These are phyloP conservation scores for Scytalidium sp. DNA, from an alignment of 2,329 filamentous ascomycete species.

Conservation along the genomic window DNA sequence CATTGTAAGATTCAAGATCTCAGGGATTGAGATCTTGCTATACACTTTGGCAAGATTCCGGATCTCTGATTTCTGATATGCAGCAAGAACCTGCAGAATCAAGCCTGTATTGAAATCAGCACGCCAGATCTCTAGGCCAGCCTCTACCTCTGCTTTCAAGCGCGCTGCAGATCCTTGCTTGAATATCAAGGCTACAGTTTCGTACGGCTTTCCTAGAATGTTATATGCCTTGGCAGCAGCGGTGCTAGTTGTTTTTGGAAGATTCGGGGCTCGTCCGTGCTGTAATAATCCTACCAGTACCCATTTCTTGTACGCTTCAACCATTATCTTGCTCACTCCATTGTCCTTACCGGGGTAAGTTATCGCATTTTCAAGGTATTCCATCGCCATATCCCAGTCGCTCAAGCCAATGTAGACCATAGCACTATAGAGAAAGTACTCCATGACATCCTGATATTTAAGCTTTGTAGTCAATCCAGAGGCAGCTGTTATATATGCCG, in stretches of 20 bases:
- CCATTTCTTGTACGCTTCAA: conserved; percentile 92
- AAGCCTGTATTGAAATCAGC: conserved; percentile 73
- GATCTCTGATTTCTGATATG: conserved; percentile 75
- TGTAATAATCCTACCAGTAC: conserved; percentile 71
- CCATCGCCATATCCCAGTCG: conserved; percentile 60
- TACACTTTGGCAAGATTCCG: conserved; percentile 72
- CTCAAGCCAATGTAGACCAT: conserved; percentile 60
- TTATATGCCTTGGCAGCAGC: conserved; percentile 55
- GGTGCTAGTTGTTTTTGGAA: conserved; percentile 55
- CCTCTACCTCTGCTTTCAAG: conserved; percentile 62
- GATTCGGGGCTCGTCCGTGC: conserved; percentile 53
- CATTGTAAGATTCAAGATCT: conserved; percentile 48
- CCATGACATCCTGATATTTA: conserved; percentile 51
- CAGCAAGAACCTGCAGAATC: conserved; percentile 63
- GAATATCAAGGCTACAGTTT: conserved; percentile 67
- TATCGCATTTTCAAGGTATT: conserved; percentile 62
- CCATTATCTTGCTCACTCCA: conserved; percentile 72
- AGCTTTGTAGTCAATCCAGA: conserved; percentile 57
- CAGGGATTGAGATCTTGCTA: conserved; percentile 51
- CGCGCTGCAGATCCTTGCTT: conserved; percentile 52
- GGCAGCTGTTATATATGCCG: conserved; percentile 56
- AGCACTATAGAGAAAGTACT: conserved; percentile 66
- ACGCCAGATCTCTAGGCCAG: conserved; percentile 57
- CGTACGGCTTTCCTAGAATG: conserved; percentile 65
- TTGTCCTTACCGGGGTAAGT: conserved; percentile 62